phyloP scores from a whole-genome alignment of 1,284 basidiomycete species.

The Austroboletus olivaceoglutinosus region DNA sequence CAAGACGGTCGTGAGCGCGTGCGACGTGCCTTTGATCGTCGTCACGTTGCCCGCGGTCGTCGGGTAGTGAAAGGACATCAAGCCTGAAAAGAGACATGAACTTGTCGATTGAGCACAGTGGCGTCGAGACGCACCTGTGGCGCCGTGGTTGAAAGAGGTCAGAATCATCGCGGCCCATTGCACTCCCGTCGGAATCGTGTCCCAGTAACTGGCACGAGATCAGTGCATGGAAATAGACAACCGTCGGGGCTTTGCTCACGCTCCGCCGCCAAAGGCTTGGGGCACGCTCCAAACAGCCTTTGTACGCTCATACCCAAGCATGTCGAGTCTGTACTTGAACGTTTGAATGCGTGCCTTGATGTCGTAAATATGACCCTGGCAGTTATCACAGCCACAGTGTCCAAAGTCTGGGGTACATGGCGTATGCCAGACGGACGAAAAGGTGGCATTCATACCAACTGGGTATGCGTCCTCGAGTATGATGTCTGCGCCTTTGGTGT shows the following conservation, averaged over 20 bases:
- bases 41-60: constrained; percentile 17
- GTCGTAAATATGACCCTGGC: constrained; percentile 26
- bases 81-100: constrained; percentile 19
- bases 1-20: constrained; percentile 6
- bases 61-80: constrained; percentile 31
- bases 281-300: constrained; percentile 32
- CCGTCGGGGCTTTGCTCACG: constrained; percentile 11
- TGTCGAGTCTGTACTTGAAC: constrained; percentile 28
- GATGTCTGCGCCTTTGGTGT: constrained; percentile 60
- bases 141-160: constrained; percentile 29
- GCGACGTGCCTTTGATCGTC: constrained; percentile 26
- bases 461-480: constrained; percentile 35
- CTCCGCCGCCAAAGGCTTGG: constrained; percentile 27
- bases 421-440: constrained; percentile 30
- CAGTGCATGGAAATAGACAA: background rate
- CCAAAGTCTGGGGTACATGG: constrained; percentile 30
- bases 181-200: constrained; percentile 24
- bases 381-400: constrained; percentile 34
- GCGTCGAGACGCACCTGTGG: constrained; percentile 18
- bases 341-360: constrained; percentile 25
- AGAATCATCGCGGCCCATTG: constrained; percentile 28
- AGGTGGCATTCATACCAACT: constrained; percentile 32
- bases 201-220: constrained; percentile 27
- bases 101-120: too few species aligned
- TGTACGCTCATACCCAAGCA: constrained; percentile 27